phyloP scores from a whole-genome alignment of 116 monocot genomes.

The Posidonia oceanica region DNA sequence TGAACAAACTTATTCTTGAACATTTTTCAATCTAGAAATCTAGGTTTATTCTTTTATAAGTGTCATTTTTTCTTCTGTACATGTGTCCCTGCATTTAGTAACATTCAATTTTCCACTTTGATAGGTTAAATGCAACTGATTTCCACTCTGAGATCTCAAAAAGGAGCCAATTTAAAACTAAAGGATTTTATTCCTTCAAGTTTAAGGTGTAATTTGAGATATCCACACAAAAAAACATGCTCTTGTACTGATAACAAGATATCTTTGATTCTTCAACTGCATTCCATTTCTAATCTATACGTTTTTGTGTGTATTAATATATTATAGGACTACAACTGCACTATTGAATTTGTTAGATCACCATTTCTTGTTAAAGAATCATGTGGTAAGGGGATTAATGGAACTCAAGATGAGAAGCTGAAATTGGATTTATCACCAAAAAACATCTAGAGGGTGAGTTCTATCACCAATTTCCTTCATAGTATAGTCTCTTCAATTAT shows the following conservation, averaged over 20 bases:
- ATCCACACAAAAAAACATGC: too few relatives aligned
- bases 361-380: slow-evolving; percentile 67
- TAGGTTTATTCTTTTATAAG: too few relatives aligned
- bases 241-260: too few relatives aligned
- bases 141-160: slow-evolving; percentile 70
- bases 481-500: too few relatives aligned
- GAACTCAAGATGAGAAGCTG: slow-evolving; percentile 39
- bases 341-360: slow-evolving; percentile 67
- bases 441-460: slow-evolving; percentile 73
- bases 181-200: slow-evolving; percentile 60
- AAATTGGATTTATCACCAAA: slow-evolving; percentile 76
- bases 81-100: too few relatives aligned
- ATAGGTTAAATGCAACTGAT: slow-evolving; percentile 73
- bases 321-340: slow-evolving; percentile 65
- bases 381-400: slow-evolving; percentile 14
- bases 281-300: background rate
- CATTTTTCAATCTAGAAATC: too few relatives aligned
- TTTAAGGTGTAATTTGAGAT: slow-evolving; percentile 41
- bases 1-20: too few relatives aligned
- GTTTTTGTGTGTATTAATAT: background rate
- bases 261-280: background rate
- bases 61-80: too few relatives aligned
- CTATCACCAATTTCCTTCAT: background rate
- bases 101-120: background rate
- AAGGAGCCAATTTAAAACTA: slow-evolving; percentile 48